Conservation (phyloP, 2,329 filamentous ascomycete species). For the Coniochaeta prunicola region DNA sequence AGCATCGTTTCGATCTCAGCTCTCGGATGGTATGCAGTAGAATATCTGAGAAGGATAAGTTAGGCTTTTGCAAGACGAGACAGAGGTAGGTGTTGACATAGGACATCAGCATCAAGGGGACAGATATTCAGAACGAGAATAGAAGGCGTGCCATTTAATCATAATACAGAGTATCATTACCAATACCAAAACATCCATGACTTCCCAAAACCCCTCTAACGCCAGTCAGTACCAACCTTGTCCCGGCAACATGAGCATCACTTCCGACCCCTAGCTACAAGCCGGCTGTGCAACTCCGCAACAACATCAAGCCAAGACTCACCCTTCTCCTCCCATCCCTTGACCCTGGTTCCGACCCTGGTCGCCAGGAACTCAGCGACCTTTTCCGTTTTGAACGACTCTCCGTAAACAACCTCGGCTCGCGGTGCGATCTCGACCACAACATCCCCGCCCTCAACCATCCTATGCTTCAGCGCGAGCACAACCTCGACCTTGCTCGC, state of each 20-base stretch:
- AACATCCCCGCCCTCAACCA: conserved; percentile 34
- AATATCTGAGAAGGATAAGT: too few species aligned
- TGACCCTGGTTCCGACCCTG: conserved; percentile 35
- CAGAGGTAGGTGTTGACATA: neutral
- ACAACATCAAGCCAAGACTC: conserved; percentile 48
- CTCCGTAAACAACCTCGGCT: conserved; percentile 66
- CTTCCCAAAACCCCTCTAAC: neutral
- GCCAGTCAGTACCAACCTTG: neutral
- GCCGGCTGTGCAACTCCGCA: conserved; percentile 45
- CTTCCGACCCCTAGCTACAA: conserved; percentile 50
- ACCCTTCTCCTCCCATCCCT: conserved; percentile 22
- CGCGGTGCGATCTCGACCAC: conserved; percentile 45
- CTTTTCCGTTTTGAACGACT: conserved; percentile 68
- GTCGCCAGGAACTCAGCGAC: conserved; percentile 63
- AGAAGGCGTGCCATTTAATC: neutral
- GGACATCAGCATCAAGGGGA: neutral
- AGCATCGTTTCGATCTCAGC: too few species aligned
- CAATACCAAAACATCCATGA: neutral
- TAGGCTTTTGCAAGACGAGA: neutral
- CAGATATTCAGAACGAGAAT: neutral
- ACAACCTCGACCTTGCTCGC: conserved; percentile 61
- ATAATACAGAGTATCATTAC: neutral
- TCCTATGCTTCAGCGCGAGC: conserved; percentile 45
- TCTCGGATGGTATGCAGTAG: too few species aligned
- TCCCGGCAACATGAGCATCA: neutral